Conservation (phyloP, 257 asterid genomes). For the Fraxinus excelsior region DNA sequence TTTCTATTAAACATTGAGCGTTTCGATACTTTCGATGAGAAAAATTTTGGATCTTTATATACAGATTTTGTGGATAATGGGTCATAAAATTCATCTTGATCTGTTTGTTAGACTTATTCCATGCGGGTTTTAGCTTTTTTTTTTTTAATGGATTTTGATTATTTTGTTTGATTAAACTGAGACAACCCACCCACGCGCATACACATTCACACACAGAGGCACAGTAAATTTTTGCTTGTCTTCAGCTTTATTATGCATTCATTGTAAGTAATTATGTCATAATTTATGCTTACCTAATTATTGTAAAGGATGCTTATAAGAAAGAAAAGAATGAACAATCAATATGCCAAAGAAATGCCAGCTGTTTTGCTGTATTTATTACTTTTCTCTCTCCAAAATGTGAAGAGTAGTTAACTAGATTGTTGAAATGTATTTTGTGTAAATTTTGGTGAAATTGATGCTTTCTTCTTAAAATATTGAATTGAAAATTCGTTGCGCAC, state of each 20-base stretch:
- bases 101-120: constrained; percentile 39
- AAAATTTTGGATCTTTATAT: constrained; percentile 23
- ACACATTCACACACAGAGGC: constrained; percentile 17
- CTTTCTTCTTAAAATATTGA: constrained; percentile 24
- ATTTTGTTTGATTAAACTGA: constrained; percentile 32
- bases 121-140: constrained; percentile 33
- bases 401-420: constrained; percentile 29
- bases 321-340: constrained; percentile 26
- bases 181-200: constrained; percentile 20
- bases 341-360: not conserved
- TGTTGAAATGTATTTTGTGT: constrained; percentile 19
- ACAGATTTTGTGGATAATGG: constrained; percentile 31
- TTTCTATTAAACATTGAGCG: constrained; percentile 8
- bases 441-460: constrained; percentile 19
- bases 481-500: constrained; percentile 17
- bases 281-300: constrained; percentile 35
- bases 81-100: constrained; percentile 39
- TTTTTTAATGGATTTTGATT: constrained; percentile 23
- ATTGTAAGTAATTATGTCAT: constrained; percentile 25
- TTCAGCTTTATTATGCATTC: constrained; percentile 7
- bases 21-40: constrained; percentile 25
- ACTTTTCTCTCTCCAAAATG: constrained; percentile 16
- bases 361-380: constrained; percentile 23
- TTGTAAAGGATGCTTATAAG: constrained; percentile 27
- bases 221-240: constrained; percentile 3